Evolutionary conservation across 2,329 filamentous ascomycete species (phyloP).

Genomic region (Metarhizium humberi): DNA sequence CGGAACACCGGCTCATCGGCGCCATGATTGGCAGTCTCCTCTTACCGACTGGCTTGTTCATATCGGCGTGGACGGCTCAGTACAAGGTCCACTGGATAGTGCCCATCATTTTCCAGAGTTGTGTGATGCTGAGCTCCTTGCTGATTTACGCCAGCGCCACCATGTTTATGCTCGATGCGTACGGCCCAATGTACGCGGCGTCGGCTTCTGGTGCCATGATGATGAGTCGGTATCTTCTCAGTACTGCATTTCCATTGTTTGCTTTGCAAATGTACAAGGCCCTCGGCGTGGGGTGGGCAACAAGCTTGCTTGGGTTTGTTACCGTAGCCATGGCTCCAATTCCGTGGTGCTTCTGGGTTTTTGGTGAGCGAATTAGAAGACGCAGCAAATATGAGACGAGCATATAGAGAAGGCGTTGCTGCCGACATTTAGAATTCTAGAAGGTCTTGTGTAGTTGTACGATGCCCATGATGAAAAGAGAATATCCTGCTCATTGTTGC

Average conservation of each 20-base stretch:
- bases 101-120: slow-evolving; percentile 16
- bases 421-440: background rate
- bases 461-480: background rate
- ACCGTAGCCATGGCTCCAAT: slow-evolving; percentile 26
- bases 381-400: slow-evolving; percentile 18
- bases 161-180: slow-evolving; percentile 19
- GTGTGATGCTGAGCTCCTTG: slow-evolving; percentile 17
- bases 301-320: slow-evolving; percentile 30
- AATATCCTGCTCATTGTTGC: background rate
- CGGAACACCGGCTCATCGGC: slow-evolving; percentile 56
- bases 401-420: slow-evolving; percentile 1
- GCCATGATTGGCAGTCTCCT: slow-evolving; percentile 51
- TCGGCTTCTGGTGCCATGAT: slow-evolving; percentile 17
- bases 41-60: slow-evolving; percentile 56
- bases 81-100: slow-evolving; percentile 14
- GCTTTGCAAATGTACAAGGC: slow-evolving; percentile 28
- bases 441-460: background rate
- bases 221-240: slow-evolving; percentile 40
- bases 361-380: slow-evolving; percentile 13
- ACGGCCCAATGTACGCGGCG: slow-evolving; percentile 18
- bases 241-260: slow-evolving; percentile 43
- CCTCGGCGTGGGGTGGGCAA: slow-evolving; percentile 35
- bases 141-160: slow-evolving; percentile 18
- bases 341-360: slow-evolving; percentile 20
- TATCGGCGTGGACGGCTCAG: slow-evolving; percentile 54